These are phyloP conservation scores for Quercus wislizeni DNA, from an alignment of 306 rosid genomes.

Conservation along the genomic window DNA sequence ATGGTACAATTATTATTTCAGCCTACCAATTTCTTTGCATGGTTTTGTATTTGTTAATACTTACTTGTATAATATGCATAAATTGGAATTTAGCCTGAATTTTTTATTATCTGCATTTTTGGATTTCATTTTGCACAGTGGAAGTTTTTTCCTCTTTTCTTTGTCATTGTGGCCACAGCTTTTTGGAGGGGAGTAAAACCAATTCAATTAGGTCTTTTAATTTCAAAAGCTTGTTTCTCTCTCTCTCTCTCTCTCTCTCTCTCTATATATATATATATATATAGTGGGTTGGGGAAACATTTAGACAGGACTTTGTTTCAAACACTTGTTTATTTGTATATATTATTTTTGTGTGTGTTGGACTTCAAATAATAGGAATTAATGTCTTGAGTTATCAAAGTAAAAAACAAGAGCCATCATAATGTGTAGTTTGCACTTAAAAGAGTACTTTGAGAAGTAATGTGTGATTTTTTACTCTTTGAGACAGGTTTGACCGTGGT, in stretches of 20 bases:
- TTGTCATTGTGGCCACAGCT: background rate
- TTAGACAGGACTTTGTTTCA: no score
- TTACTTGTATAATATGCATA: background rate
- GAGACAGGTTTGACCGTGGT: conserved; percentile 61
- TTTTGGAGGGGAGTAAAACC: background rate
- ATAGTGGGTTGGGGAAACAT: no score
- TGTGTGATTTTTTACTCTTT: conserved; percentile 8
- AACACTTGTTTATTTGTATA: no score
- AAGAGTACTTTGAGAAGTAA: conserved; percentile 7
- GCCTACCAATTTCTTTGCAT: background rate
- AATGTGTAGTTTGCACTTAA: background rate
- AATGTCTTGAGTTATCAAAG: background rate
- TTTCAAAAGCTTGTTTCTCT: no score
- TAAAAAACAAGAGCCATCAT: background rate
- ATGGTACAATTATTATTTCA: background rate
- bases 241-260: no score
- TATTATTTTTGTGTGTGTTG: no score
- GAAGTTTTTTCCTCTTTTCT: background rate
- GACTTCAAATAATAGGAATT: no score
- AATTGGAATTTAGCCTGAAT: background rate
- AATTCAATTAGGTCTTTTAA: background rate
- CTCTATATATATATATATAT: no score
- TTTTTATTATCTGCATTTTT: background rate
- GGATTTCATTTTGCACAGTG: background rate
- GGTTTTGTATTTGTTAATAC: background rate